Percentiles rank a stretch among this genome's conserved stretches.
Conservation (phyloP, 257 asterid genomes). For the Solanum verrucosum region DNA sequence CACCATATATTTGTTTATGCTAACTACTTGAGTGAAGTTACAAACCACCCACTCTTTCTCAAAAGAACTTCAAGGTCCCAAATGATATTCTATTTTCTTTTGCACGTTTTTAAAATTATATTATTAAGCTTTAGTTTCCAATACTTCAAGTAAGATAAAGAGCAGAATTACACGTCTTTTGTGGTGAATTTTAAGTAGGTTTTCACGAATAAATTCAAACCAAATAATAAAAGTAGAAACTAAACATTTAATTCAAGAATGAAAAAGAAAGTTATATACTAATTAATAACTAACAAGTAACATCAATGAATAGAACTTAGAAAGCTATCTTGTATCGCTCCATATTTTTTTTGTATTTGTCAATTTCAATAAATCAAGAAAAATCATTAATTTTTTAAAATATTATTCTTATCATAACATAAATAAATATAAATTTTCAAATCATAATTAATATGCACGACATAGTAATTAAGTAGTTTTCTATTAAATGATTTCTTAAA, state of each 20-base stretch:
- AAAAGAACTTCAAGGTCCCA: neutral
- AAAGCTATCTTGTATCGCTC: neutral
- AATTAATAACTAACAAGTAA: no score
- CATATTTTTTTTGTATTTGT: neutral
- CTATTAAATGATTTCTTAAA: neutral
- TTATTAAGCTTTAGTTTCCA: neutral
- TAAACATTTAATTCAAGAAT: neutral
- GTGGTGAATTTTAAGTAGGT: neutral
- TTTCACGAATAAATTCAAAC: neutral
- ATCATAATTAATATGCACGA: neutral
- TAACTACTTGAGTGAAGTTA: neutral
- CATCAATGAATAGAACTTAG: neutral
- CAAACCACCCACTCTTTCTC: no score
- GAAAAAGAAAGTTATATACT: neutral
- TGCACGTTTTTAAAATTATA: neutral
- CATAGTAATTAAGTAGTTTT: neutral
- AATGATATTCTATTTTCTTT: neutral
- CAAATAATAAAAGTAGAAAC: neutral
- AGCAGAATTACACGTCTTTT: neutral
- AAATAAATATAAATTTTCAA: neutral
- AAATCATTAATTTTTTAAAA: neutral
- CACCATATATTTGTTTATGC: neutral
- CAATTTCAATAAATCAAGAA: neutral
- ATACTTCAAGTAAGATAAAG: neutral
- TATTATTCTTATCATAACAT: neutral